These are phyloP conservation scores for Cucumis cinereus DNA, from an alignment of 306 rosid genomes.

Conservation along the genomic window DNA sequence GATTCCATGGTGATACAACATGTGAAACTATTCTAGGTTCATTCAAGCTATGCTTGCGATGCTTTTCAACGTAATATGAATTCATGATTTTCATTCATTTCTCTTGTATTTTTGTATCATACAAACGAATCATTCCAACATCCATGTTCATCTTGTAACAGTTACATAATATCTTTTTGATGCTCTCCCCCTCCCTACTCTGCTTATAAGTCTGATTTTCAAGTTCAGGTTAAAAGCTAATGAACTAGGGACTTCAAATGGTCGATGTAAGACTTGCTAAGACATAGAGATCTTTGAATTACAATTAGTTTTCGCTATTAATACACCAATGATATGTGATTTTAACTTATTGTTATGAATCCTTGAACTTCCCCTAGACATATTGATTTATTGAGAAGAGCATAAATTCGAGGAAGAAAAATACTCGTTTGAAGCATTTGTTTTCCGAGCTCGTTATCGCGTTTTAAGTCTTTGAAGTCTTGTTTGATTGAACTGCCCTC, in stretches of 20 bases:
- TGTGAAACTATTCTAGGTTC: neutral
- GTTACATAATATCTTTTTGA: neutral
- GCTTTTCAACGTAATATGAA: neutral
- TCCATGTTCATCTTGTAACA: neutral
- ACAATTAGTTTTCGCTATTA: neutral
- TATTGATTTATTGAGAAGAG: neutral
- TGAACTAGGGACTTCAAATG: neutral
- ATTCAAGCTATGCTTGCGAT: neutral
- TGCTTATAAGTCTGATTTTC: neutral
- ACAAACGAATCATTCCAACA: neutral
- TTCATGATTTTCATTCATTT: constrained; percentile 1
- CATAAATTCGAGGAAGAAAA: no score
- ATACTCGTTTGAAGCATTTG: neutral
- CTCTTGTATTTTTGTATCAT: constrained; percentile 1
- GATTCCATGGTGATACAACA: neutral
- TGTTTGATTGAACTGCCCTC: neutral
- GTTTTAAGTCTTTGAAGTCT: neutral
- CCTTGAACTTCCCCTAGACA: neutral
- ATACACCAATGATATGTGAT: neutral
- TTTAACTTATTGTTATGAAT: neutral
- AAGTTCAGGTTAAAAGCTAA: neutral
- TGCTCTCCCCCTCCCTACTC: no score
- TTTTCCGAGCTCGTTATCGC: neutral
- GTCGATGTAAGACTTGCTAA: neutral
- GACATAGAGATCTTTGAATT: neutral